Conservation (phyloP, 257 asterid genomes). For the Dorcoceras hygrometricum region DNA sequence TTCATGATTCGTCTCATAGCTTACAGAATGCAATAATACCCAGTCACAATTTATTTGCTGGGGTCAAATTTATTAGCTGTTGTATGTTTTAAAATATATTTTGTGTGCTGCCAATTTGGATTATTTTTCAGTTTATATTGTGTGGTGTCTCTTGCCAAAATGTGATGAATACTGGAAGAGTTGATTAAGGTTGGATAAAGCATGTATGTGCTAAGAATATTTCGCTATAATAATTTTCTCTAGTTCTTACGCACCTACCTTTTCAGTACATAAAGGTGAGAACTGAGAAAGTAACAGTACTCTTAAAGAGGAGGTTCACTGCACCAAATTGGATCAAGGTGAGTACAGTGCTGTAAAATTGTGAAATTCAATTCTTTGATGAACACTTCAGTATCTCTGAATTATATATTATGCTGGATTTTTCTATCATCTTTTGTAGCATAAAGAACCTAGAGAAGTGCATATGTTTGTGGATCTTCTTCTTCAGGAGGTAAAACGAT, state of each 20-base stretch:
- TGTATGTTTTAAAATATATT: neutral
- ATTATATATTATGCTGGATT: conserved; percentile 14
- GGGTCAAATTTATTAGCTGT: conserved; percentile 2
- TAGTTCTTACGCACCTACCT: conserved; percentile 26
- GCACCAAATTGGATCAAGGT: conserved; percentile 98
- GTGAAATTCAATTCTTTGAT: conserved; percentile 10
- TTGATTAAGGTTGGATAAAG: conserved; percentile 15
- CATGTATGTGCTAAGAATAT: conserved; percentile 7
- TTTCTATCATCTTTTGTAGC: conserved; percentile 44
- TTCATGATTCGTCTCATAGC: conserved; percentile 19
- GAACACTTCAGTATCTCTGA: conserved; percentile 15
- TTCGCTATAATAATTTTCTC: conserved; percentile 6
- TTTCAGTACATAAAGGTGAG: conserved; percentile 85
- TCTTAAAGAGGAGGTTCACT: conserved; percentile 80
- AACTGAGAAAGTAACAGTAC: conserved; percentile 73
- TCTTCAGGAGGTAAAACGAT: conserved; percentile 67
- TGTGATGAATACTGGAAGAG: conserved; percentile 12
- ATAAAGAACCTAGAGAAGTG: conserved; percentile 98
- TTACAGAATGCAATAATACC: conserved; percentile 6
- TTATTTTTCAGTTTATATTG: conserved; percentile 3
- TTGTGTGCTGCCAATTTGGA: neutral
- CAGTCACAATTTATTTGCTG: conserved; percentile 1
- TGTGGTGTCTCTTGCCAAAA: conserved; percentile 19
- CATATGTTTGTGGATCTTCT: conserved; percentile 96
- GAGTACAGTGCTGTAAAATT: conserved; percentile 22